These are phyloP conservation scores for Backusella psychrophila DNA, from an alignment of 192 early-diverging fungal species.

Conservation along the genomic window DNA sequence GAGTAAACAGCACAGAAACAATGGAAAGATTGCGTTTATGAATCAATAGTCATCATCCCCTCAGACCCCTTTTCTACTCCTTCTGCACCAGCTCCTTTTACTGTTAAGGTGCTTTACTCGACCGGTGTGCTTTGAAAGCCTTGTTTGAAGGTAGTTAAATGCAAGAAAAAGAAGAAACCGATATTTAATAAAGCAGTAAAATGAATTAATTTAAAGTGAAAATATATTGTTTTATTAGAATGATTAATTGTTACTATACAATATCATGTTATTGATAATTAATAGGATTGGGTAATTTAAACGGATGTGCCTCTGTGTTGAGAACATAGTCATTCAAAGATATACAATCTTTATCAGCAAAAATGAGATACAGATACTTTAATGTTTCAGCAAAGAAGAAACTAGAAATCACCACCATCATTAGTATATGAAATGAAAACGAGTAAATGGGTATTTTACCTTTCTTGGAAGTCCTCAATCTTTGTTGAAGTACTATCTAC, in stretches of 20 bases:
- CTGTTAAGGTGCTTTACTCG: not conserved
- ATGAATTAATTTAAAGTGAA: not conserved
- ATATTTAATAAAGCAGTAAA: not conserved
- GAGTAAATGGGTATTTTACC: not conserved
- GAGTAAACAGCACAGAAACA: not conserved
- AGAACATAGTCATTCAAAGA: slow-evolving; percentile 82
- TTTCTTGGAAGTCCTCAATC: slow-evolving; percentile 22
- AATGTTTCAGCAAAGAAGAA: slow-evolving; percentile 94
- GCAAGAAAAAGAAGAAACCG: too few relatives aligned
- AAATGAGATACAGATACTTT: slow-evolving; percentile 91
- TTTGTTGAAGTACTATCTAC: slow-evolving; percentile 2
- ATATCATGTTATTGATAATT: not conserved
- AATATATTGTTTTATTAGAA: not conserved
- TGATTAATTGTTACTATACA: not conserved
- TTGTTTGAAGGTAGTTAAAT: too few relatives aligned
- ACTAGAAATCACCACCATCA: slow-evolving; percentile 14
- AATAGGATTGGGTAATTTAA: slow-evolving; percentile 31
- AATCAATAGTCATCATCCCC: not conserved
- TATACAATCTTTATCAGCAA: slow-evolving; percentile 58
- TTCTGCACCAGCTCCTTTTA: not conserved
- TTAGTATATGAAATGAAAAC: not conserved
- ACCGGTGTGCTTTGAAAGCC: not conserved
- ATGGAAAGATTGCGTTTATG: not conserved
- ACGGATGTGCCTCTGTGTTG: slow-evolving; percentile 93
- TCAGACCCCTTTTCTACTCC: not conserved